Evolutionary conservation across 1,284 basidiomycete genomes (phyloP), one percentile per base, ranked within the genome.

Genomic region (Tausonia pullulans): DNA sequence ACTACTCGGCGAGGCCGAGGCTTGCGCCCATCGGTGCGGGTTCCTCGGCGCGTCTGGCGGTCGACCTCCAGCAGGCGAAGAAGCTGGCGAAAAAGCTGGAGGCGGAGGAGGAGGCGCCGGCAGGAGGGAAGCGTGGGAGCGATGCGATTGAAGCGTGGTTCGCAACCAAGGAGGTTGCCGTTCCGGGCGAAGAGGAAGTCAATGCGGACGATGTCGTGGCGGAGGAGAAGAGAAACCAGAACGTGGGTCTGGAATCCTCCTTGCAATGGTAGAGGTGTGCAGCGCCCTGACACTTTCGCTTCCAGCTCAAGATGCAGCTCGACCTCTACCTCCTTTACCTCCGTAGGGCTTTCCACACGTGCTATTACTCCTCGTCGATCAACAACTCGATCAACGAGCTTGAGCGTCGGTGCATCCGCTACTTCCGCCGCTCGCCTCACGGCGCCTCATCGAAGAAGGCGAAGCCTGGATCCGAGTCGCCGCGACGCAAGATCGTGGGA

Each of bases 311-410:
- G 71, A 79, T 88, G 72, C 81, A 87, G 70, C 81, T 93, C 75
- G 90, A 94, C 79, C 76, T 92, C 75, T 89, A 90, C 75, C 80
- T 92, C 75, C 83, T 84, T 62, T 91, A 91, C 77, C 79, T 93
- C 72, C 87, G 90, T 71, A 81, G 83, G 73, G 88, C 86, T 61
- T 91, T 87, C 78, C 82, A 90, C 81, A 86, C 88, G 73, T 94
- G 94, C 82, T 97, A 93, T 78, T 97, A 97, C 79, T 97, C 93
- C 80, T 86, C 88, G 71, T 86, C 90, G 74, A 83, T 89, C 69
- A 87, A 86, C 74, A 87, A 94, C 78, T 91, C 92, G 79, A 78
- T 87, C 75, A 94, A 97, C 78, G 91, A 95, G 80, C 82, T 97
- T 72, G 87, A 91, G 76, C 84, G 90, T 73, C 90, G 92, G 78